Base-by-base conservation (phyloP, 257 asterid genomes). In the Plantago major region DNA sequence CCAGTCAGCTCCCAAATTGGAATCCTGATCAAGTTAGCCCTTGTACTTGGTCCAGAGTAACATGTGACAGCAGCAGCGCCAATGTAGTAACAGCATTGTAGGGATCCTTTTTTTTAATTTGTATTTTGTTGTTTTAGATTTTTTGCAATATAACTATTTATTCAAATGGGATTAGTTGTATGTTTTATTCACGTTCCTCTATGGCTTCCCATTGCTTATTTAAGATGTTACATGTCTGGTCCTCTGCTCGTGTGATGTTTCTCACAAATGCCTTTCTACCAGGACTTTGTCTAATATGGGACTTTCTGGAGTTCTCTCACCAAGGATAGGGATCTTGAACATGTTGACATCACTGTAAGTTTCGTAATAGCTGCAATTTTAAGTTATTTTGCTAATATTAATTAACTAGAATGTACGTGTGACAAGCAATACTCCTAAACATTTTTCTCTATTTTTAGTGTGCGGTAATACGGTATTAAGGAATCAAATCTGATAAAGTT, bases 231-330 rank as follows among this genome's bases (percentile, higher is more conserved):
- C 18, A 50, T 17, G 15, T 18, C 26, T 50, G 10, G 3, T 49
- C 30, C 55, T 50, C 55, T 49, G 55, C 55, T 16, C 15, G 37
- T 19, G 28, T 43, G 67, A 53, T 47, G 44, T 48, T 43, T 70
- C 57, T 59, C 37, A 11, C 65, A 17, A 63, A 40, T 59, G 37
- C 28, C 0, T 81, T 70, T 49, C 42, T 44, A 74, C 79, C 94
- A 92, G 99, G 84, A 77, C 84, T 13, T 80, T 92, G 73, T 83
- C 97, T 33, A 86, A 84, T 71, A 86, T 92, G 95, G 95, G 96
- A 42, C 85, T 92, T 74, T 60, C 95, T 43, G 99, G 99, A 68
- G 79, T 87, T 33, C 68, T 92, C 57, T 78, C 96, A 11, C 94
- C 99, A 22, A 64, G 66, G 76, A 70, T 89, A 42, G 97, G 86